Percentiles rank a stretch among this genome's conserved stretches.
These are phyloP conservation scores for Tubosaeta sp. DNA, from an alignment of 768 basidiomycete genomes.

Conservation along the genomic window DNA sequence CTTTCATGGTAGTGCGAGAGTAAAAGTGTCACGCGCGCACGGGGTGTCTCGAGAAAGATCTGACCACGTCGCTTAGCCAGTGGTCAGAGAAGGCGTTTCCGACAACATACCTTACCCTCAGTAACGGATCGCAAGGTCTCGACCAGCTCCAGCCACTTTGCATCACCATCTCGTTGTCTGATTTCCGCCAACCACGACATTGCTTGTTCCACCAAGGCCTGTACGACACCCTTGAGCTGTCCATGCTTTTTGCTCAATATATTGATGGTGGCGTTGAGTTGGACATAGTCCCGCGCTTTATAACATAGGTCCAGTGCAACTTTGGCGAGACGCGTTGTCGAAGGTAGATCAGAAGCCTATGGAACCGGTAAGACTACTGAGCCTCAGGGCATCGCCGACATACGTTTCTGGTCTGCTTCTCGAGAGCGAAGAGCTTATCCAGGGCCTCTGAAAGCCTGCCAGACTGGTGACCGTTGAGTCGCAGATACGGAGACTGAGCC, in stretches of 20 bases:
- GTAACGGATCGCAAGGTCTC: slow-evolving; percentile 89
- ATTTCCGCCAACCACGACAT: slow-evolving; percentile 81
- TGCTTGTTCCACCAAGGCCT: slow-evolving; percentile 85
- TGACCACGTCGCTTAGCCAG: slow-evolving; percentile 29
- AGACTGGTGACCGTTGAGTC: slow-evolving; percentile 42
- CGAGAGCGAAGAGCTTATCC: slow-evolving; percentile 83
- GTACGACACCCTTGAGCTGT: slow-evolving; percentile 86
- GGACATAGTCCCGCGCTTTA: slow-evolving; percentile 61
- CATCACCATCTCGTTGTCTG: slow-evolving; percentile 59
- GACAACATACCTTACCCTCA: slow-evolving; percentile 81
- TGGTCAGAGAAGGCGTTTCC: background rate
- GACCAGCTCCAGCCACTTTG: slow-evolving; percentile 82
- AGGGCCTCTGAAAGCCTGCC: slow-evolving; percentile 82
- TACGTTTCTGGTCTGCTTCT: slow-evolving; percentile 97
- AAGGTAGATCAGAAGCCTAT: slow-evolving; percentile 87
- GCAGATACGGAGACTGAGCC: background rate
- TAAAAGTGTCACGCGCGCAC: slow-evolving; percentile 88
- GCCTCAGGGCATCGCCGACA: slow-evolving; percentile 18
- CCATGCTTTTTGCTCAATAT: slow-evolving; percentile 93
- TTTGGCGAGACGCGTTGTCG: slow-evolving; percentile 85
- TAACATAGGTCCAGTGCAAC: slow-evolving; percentile 70
- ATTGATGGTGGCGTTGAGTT: slow-evolving; percentile 66
- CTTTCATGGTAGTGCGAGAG: slow-evolving; percentile 84
- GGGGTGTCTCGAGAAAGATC: slow-evolving; percentile 96
- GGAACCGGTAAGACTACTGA: background rate